These are phyloP conservation scores for Alternaria ventricosa DNA, from an alignment of 2,329 filamentous ascomycete species.

Conservation along the genomic window DNA sequence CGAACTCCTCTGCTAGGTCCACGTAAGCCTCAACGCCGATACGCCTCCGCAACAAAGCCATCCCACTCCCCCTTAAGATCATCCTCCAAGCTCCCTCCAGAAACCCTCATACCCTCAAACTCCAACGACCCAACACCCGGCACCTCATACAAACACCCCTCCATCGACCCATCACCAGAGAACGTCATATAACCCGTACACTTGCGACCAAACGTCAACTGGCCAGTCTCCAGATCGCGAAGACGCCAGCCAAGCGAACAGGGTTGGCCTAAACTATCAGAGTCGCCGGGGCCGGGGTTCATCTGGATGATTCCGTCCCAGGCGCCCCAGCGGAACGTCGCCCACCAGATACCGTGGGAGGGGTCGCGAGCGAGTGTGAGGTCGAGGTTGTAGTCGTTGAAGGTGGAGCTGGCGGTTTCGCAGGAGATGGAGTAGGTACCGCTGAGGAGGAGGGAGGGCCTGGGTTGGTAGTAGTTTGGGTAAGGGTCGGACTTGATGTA, in stretches of 20 bases:
- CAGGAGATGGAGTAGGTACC: constrained; percentile 54
- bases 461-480: background rate
- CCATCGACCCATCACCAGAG: constrained; percentile 19
- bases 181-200: constrained; percentile 46
- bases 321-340: constrained; percentile 53
- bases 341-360: constrained; percentile 53
- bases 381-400: constrained; percentile 43
- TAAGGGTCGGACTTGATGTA: constrained; percentile 8
- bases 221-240: constrained; percentile 28
- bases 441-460: constrained; percentile 44
- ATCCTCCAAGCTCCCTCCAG: constrained; percentile 24
- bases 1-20: too few species aligned
- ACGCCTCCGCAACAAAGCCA: constrained; percentile 31
- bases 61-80: constrained; percentile 40
- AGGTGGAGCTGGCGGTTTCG: constrained; percentile 17
- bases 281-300: constrained; percentile 19
- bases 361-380: constrained; percentile 37
- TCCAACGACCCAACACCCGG: constrained; percentile 31
- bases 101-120: constrained; percentile 33
- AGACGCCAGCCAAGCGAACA: constrained; percentile 41
- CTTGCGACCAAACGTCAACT: constrained; percentile 39
- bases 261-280: constrained; percentile 7
- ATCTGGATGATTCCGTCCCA: constrained; percentile 55
- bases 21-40: constrained; percentile 18
- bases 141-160: constrained; percentile 32